Conservation (phyloP, 495 filamentous ascomycete species). For the Neurospora sp. region DNA sequence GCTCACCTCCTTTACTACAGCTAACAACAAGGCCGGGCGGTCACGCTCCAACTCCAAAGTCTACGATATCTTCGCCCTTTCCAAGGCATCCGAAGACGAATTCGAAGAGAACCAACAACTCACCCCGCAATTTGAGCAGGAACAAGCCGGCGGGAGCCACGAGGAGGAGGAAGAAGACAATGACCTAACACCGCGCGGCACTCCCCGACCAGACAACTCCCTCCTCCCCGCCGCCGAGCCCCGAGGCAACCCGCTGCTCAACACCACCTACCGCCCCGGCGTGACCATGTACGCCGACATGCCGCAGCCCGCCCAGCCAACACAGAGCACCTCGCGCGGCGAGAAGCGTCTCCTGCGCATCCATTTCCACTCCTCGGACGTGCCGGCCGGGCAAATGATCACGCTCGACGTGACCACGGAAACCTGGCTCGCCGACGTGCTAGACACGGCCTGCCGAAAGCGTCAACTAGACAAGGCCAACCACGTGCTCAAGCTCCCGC, state of each 20-base stretch:
- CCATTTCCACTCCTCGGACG: constrained; percentile 68
- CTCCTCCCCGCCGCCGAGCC: constrained; percentile 19
- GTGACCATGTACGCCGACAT: constrained; percentile 51
- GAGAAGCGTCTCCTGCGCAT: constrained; percentile 73
- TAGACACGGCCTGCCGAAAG: constrained; percentile 82
- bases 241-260: constrained; percentile 50
- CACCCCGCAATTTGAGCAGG: constrained; percentile 61
- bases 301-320: constrained; percentile 51
- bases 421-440: constrained; percentile 86
- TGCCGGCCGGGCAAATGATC: constrained; percentile 48
- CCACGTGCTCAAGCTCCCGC: constrained; percentile 78
- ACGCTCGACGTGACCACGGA: constrained; percentile 82
- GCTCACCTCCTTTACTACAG: constrained; percentile 79
- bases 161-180: constrained; percentile 28
- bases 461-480: constrained; percentile 83
- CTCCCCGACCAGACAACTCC: constrained; percentile 32
- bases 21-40: constrained; percentile 65
- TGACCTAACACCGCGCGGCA: constrained; percentile 30
- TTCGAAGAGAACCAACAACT: constrained; percentile 66
- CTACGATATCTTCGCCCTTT: constrained; percentile 89
- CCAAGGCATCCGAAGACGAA: constrained; percentile 66
- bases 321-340: constrained; percentile 40
- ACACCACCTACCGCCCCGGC: constrained; percentile 45
- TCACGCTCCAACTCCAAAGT: constrained; percentile 67
- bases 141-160: constrained; percentile 33